Evolutionary conservation across 768 basidiomycete genomes (phyloP), one percentile per base, ranked within the genome.

Genomic region (Lactifluus rugatus): DNA sequence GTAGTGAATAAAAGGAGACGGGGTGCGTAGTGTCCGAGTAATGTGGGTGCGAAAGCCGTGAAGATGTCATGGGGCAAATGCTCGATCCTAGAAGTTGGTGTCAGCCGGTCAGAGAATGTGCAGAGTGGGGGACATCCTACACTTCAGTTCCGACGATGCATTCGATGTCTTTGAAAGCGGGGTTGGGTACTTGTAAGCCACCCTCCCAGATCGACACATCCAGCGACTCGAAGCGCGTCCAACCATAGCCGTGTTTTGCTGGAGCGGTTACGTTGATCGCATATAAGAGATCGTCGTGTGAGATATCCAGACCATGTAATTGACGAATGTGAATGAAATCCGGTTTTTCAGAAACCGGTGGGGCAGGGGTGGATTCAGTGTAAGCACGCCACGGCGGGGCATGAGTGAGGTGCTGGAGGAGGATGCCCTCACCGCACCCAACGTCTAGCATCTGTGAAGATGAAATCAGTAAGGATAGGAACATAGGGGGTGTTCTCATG

Each of bases 131-230:
- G 31, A 1, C 28, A 21, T 69, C 86, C 62, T 72, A 93, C 91
- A 93, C 87, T 75, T 93, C 90, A 0, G 79, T 86, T 32, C 83
- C 80, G 19, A 90, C 79, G 59, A 93, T 84, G 65, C 86, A 88
- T 61, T 89, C 82, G 2, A 78, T 71, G 52, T 74, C 76, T 21
- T 83, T 72, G 62, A 93, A 85, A 25, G 76, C 76, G 39, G 81
- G 75, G 64, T 92, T 93, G 60, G 83, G 71, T 1, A 70, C 70
- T 66, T 89, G 81, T 48, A 93, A 70, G 0, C 83, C 83, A 5
- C 92, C 92, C 45, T 84, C 74, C 85, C 86, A 93, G 2, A 94
- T 66, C 62, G 81, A 76, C 25, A 79, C 81, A 13, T 77, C 71
- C 26, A 91, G 70, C 9, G 78, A 75, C 55, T 89, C 87, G 86